These are phyloP conservation scores for Plasmodium berghei DNA, from an alignment of 169 alveolate species.

Conservation along the genomic window DNA sequence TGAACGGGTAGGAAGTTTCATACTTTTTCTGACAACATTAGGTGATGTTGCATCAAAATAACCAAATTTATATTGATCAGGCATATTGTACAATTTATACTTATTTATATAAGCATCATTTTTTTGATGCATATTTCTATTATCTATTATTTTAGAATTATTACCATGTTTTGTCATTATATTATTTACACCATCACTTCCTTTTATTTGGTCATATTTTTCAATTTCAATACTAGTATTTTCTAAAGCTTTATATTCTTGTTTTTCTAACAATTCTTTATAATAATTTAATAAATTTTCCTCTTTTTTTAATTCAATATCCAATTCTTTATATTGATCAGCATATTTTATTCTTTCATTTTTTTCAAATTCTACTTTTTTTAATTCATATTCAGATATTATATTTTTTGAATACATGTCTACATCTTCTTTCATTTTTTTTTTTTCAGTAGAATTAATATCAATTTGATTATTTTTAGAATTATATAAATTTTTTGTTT, in stretches of 20 bases:
- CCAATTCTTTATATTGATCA: constrained; percentile 22
- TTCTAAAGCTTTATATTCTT: constrained; percentile 4
- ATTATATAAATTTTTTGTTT: constrained; percentile 12
- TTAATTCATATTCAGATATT: constrained; percentile 38
- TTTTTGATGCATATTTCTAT: constrained; percentile 19
- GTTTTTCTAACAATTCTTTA: constrained; percentile 31
- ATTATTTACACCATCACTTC: constrained; percentile 6
- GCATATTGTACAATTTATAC: constrained; percentile 22
- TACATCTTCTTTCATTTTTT: constrained; percentile 45
- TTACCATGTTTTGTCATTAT: neutral
- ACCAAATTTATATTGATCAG: constrained; percentile 63
- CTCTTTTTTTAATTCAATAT: constrained; percentile 38
- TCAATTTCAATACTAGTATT: neutral
- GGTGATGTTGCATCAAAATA: constrained; percentile 68
- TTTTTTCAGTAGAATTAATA: constrained; percentile 43
- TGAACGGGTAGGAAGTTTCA: constrained; percentile 38
- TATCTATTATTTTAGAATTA: constrained; percentile 6
- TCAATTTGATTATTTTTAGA: constrained; percentile 7
- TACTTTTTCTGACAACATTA: constrained; percentile 37
- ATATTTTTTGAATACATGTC: constrained; percentile 22
- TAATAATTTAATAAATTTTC: constrained; percentile 44
- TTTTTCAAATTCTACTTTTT: constrained; percentile 38
- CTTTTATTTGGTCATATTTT: neutral
- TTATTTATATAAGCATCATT: neutral
- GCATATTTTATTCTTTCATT: constrained; percentile 22